Evolutionary conservation across 805 yeast genomes (phyloP), one percentile per base, ranked within the genome.

Genomic region (Novakomyces olei): DNA sequence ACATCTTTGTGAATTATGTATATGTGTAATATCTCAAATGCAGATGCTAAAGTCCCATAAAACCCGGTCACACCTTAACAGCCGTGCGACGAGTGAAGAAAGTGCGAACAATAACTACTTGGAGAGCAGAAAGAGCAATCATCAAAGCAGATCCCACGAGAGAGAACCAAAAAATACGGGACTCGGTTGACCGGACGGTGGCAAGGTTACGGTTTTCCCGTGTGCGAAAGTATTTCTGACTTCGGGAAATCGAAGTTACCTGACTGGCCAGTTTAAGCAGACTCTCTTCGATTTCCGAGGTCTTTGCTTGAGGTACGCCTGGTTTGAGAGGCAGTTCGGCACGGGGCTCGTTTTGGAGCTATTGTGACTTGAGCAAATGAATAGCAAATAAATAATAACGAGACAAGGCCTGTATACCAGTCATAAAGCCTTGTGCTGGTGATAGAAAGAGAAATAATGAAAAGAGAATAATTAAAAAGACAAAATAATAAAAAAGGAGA

Each of bases 151-250:
- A 75, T 49, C 74, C 81, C 37, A 69, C 54, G 34, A 77, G 55
- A 29, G 83, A 70, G 47, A 77, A 67, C 66, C 73, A 78, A 48
- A 75, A 72, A 37, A 79, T 65, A 49, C 92, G 69, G 14, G 72
- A 58, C 46, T 73, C 78, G 20, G 92, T 79, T 32, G 79, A 68
- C 51, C 63, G 62, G 40, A 79, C 93, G 27, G 93, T 79, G 32
- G 74, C 68, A 67, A 79, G 88, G 57, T 85, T 85, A 57, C 96
- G 68, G 57, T 70, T 70, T 54, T 78, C 85, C 59, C 98, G 73
- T 8, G 91, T 72, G 55, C 72, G 76, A 61, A 83, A 81, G 54
- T 83, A 76, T 44, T 73, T 77, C 49, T 85, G 46, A 24, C 44
- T 33, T 27, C 57, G 51, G 16, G 39, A 37, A 28, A 45, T 38